A percentile compares a stretch with the other conserved stretches of the same genome.
Conservation (phyloP, 2,329 filamentous ascomycete genomes). For the Hypoxylon sp. region DNA sequence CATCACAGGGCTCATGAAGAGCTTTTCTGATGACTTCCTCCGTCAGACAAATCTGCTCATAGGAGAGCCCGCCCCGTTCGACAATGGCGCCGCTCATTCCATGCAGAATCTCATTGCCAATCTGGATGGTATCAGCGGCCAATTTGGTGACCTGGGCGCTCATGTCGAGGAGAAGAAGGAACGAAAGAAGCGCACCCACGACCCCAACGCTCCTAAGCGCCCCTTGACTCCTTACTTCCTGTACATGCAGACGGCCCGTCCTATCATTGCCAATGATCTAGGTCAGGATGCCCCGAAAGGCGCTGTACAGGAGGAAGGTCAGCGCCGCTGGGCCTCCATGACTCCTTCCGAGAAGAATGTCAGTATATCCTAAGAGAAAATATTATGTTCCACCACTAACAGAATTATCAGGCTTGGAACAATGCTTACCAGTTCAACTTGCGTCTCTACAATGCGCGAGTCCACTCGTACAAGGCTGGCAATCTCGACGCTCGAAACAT, state of each 20-base stretch:
- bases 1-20: conserved; percentile 83
- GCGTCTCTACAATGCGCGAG: conserved; percentile 74
- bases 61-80: conserved; percentile 70
- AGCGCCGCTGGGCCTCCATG: conserved; percentile 88
- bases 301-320: conserved; percentile 89
- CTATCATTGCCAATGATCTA: conserved; percentile 84
- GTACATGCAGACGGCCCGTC: conserved; percentile 90
- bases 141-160: conserved; percentile 63
- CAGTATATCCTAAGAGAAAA: conserved; percentile 43
- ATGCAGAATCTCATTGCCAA: conserved; percentile 62
- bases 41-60: conserved; percentile 90
- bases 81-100: conserved; percentile 60
- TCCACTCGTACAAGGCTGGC: conserved; percentile 74
- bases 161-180: conserved; percentile 82
- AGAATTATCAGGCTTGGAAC: conserved; percentile 67
- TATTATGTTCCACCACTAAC: conserved; percentile 35
- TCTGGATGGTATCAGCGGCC: conserved; percentile 66
- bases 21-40: conserved; percentile 86
- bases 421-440: conserved; percentile 78
- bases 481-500: conserved; percentile 72
- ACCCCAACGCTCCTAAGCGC: conserved; percentile 95
- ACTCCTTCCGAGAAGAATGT: conserved; percentile 77
- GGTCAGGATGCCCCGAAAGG: conserved; percentile 83
- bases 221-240: conserved; percentile 95
- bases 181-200: conserved; percentile 87